phyloP scores from a whole-genome alignment of 495 filamentous ascomycete species.

The Neurospora tetrasperma region DNA sequence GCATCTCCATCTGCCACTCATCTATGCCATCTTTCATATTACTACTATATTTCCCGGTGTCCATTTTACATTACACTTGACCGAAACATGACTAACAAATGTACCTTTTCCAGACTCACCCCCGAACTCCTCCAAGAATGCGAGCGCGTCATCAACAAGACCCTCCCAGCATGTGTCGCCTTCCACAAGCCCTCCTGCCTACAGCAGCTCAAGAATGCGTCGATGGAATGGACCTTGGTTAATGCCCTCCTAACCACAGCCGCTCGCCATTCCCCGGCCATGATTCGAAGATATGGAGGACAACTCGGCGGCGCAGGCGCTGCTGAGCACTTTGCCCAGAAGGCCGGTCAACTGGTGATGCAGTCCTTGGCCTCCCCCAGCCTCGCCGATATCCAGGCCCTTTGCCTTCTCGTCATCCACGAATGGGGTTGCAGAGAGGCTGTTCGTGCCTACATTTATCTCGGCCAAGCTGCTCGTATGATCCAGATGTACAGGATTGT shows the following conservation, averaged over 20 bases:
- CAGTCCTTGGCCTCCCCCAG: constrained; percentile 35
- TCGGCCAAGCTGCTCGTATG: constrained; percentile 42
- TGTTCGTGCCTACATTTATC: constrained; percentile 41
- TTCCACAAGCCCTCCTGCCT: constrained; percentile 44
- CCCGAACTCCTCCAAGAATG: constrained; percentile 39
- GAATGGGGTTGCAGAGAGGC: constrained; percentile 44
- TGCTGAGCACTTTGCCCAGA: constrained; percentile 39
- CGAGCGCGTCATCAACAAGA: constrained; percentile 40
- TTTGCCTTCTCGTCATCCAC: constrained; percentile 41
- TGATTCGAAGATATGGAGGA: constrained; percentile 41
- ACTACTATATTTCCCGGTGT: too few relatives aligned
- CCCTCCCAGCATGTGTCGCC: constrained; percentile 40
- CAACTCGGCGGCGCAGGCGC: constrained; percentile 33
- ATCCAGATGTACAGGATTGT: constrained; percentile 43
- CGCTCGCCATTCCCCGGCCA: constrained; percentile 35
- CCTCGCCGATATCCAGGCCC: constrained; percentile 41
- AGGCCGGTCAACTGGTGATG: constrained; percentile 38
- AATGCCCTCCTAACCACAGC: constrained; percentile 39
- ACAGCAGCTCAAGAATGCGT: constrained; percentile 37
- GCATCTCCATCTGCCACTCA: neutral
- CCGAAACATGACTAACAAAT: constrained; percentile 5
- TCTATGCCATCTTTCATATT: too few relatives aligned
- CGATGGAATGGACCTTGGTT: constrained; percentile 36
- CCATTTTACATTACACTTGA: too few relatives aligned
- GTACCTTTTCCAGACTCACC: constrained; percentile 26